These are phyloP conservation scores for Penicillium daleae DNA, from an alignment of 495 filamentous ascomycete genomes.

Conservation along the genomic window DNA sequence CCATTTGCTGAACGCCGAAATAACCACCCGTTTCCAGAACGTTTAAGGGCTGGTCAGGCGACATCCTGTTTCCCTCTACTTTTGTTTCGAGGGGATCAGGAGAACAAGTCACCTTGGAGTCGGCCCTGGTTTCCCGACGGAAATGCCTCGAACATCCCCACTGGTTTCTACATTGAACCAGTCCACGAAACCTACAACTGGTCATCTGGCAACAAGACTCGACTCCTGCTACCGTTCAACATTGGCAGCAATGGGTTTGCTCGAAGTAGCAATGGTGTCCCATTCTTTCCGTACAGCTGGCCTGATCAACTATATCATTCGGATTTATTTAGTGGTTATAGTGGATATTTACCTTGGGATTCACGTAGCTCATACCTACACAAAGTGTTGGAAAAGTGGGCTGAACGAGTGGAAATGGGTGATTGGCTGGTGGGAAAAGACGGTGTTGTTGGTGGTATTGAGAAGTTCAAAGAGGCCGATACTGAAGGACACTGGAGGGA, in stretches of 20 bases:
- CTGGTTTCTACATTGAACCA: neutral
- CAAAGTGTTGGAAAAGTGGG: neutral
- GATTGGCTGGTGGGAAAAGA: neutral
- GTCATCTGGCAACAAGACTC: neutral
- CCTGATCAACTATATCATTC: neutral
- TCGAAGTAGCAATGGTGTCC: neutral
- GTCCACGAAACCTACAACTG: neutral
- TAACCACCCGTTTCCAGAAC: neutral
- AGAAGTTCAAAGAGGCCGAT: neutral
- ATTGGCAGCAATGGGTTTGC: neutral
- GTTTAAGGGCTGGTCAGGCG: no score
- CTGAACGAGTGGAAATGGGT: neutral
- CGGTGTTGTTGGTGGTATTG: neutral
- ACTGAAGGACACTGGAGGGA: constrained; percentile 1
- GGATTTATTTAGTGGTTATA: neutral
- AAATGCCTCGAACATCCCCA: neutral
- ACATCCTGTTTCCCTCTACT: neutral
- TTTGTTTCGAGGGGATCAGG: neutral
- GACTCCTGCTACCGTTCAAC: neutral
- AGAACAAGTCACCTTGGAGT: neutral
- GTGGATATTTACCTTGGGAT: neutral
- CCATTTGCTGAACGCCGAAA: neutral
- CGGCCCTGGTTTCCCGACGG: neutral
- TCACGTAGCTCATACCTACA: constrained; percentile 3
- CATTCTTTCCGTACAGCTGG: neutral